Conservation (phyloP, 192 early-diverging fungal genomes). For the Radiomyces spectabilis region DNA sequence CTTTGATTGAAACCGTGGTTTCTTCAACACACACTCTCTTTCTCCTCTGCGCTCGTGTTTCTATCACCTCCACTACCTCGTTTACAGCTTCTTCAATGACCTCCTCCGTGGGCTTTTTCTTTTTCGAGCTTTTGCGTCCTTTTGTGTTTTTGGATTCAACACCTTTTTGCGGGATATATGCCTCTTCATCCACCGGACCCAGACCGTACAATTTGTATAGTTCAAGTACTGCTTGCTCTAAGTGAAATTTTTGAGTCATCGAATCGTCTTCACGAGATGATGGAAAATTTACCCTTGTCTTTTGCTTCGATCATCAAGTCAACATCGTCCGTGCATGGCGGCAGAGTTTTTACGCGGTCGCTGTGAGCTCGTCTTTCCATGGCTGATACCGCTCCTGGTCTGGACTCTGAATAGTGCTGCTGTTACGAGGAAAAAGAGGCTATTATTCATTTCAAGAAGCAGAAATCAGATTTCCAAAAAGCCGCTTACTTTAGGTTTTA, state of each 20-base stretch:
- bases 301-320: slow-evolving; percentile 54
- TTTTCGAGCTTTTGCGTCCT: slow-evolving; percentile 10
- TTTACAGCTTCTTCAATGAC: not conserved
- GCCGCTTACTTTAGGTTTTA: slow-evolving; percentile 31
- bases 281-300: slow-evolving; percentile 40
- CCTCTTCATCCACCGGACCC: slow-evolving; percentile 11
- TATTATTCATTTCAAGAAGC: too few species aligned
- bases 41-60: too few species aligned
- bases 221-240: slow-evolving; percentile 44
- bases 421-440: not conserved
- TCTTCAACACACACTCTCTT: not conserved
- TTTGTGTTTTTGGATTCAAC: slow-evolving; percentile 15
- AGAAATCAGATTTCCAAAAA: too few species aligned
- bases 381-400: slow-evolving; percentile 26
- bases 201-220: slow-evolving; percentile 30
- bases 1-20: too few species aligned
- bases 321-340: slow-evolving; percentile 33
- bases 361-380: slow-evolving; percentile 37
- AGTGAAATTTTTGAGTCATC: too few species aligned
- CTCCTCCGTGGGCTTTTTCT: not conserved
- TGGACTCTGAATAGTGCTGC: slow-evolving; percentile 40
- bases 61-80: too few species aligned
- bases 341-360: slow-evolving; percentile 32
- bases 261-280: too few species aligned
- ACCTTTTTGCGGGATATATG: not conserved